Evolutionary conservation across 768 basidiomycete genomes (phyloP), one percentile per base, ranked within the genome.

Genomic region (Pleurotus tuber-regium): DNA sequence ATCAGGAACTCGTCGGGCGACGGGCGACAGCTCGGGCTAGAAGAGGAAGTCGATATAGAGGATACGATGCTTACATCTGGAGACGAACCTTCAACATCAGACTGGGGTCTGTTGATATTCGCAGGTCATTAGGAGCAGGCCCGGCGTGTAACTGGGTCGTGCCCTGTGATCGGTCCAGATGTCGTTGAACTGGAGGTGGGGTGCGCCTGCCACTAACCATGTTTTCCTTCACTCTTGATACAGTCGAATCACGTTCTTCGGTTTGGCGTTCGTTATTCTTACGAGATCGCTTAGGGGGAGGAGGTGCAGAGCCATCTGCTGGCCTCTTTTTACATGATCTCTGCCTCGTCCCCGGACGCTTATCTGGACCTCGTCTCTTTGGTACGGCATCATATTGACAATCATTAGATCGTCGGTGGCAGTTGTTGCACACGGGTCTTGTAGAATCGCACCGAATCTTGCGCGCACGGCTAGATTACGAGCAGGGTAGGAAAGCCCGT

Each of bases 381-480:
- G 89, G 89, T 50, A 79, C 85, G 24, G 80, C 72, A 64, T 92
- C 89, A 68, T 91, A 92, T 69, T 85, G 77, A 68, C 89, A 92
- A 50, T 77, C 75, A 67, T 89, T 88, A 58, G 80, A 80, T 62
- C 89, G 76, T 63, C 88, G 84, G 68, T 79, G 74, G 67, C 89
- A 91, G 70, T 92, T 92, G 73, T 84, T 80, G 74, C 89, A 92
- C 51, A 77, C 74, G 57, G 89, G 89, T 63, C 89, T 76, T 28
- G 82, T 86, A 52, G 89, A 91, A 67, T 91, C 89, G 73, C 89
- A 92, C 54, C 86, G 83, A 61, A 91, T 90, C 77, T 92, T 92
- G 66, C 89, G 80, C 56, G 82, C 78, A 59, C 89, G 89, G 68
- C 89, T 91, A 72, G 57, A 63, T 58, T 58, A 61, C 53, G 57